Evolutionary conservation across 148 eudicot species (phyloP), one percentile per base, ranked within the genome.

Genomic region (Rhododendron mucronatum): DNA sequence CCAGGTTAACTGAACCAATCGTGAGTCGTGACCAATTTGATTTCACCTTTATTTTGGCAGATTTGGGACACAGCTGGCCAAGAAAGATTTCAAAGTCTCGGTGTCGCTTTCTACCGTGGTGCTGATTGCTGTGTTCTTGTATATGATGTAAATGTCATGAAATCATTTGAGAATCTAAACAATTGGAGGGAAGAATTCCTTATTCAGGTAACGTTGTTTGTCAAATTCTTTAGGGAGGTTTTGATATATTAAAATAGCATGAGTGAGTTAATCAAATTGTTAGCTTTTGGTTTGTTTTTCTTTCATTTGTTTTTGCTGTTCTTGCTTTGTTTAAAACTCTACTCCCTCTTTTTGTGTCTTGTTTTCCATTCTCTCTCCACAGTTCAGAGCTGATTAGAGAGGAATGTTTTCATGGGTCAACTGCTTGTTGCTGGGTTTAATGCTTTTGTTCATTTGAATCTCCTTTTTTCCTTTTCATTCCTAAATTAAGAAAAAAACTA

Each of bases 51-150:
- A 35, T 84, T 59, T 65, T 88, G 82, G 48, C 91, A 96, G 98
- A 96, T 96, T 35, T 96, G 99, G 99, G 99, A 96, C 90, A 96
- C 99, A 81, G 99, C 99, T 82, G 99, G 99, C 82, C 99, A 96
- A 84, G 98, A 96, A 91, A 94, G 99, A 89, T 96, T 95, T 87
- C 99, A 96, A 86, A 95, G 99, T 87, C 89, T 96, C 84, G 99
- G 99, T 30, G 98, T 96, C 82, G 99, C 99, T 89, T 95, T 96
- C 90, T 95, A 96, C 82, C 97, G 98, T 57, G 99, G 98, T 88
- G 99, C 99, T 88, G 98, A 96, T 91, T 95, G 99, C 84, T 95
- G 98, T 87, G 98, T 95, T 89, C 98, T 96, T 89, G 99, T 96
- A 71, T 96, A 96, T 91, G 97, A 96, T 80, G 96, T 95, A 48